These are phyloP conservation scores for Podaxis mareebaensis DNA, from an alignment of 768 basidiomycete genomes.

Conservation along the genomic window DNA sequence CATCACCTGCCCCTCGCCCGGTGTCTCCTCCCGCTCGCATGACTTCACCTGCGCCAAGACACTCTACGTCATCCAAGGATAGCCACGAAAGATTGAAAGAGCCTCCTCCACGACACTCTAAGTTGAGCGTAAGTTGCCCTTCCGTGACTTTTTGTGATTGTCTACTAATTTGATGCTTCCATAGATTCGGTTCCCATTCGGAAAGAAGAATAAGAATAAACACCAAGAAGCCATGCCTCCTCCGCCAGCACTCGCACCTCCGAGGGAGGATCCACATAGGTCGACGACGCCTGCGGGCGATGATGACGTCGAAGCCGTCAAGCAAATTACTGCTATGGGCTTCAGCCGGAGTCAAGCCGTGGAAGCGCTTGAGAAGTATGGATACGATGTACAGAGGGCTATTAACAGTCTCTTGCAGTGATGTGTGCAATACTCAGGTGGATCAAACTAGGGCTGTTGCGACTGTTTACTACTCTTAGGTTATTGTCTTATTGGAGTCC, in stretches of 20 bases:
- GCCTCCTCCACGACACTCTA: conserved; percentile 60
- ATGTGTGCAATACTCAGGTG: background rate
- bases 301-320: conserved; percentile 76
- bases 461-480: background rate
- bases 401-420: conserved; percentile 69
- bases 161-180: conserved; percentile 6
- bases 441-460: background rate
- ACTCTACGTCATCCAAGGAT: conserved; percentile 63
- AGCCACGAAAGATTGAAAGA: conserved; percentile 59
- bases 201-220: conserved; percentile 71
- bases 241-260: conserved; percentile 40
- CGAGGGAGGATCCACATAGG: conserved; percentile 45
- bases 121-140: conserved; percentile 65
- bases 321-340: conserved; percentile 85
- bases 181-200: conserved; percentile 79
- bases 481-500: background rate
- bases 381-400: conserved; percentile 79
- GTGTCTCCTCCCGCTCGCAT: conserved; percentile 53
- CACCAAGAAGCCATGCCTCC: conserved; percentile 42
- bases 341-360: conserved; percentile 84
- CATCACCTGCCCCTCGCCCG: conserved; percentile 43
- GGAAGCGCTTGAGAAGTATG: conserved; percentile 78
- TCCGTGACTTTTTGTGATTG: conserved; percentile 3
- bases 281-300: conserved; percentile 53
- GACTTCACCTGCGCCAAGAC: conserved; percentile 58